phyloP scores from a whole-genome alignment of 371 early-diverging fungal species.

The Smittium culicis region DNA sequence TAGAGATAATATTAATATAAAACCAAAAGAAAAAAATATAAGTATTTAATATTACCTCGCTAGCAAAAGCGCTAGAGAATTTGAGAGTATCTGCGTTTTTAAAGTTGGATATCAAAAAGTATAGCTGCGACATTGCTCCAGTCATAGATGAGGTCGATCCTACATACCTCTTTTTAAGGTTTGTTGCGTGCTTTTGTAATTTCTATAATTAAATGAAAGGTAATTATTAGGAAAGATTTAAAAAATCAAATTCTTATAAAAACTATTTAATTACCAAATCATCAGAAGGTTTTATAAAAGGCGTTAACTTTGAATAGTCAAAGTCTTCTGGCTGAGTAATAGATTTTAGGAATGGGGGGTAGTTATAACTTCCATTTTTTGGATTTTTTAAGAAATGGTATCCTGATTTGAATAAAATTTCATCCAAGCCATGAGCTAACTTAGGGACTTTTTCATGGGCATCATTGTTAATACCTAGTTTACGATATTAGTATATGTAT shows the following conservation, averaged over 20 bases:
- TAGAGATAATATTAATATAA: too few species aligned
- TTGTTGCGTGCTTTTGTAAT: slow-evolving; percentile 20
- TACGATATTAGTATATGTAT: too few species aligned
- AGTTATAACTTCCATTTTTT: slow-evolving; percentile 58
- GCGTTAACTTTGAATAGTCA: slow-evolving; percentile 57
- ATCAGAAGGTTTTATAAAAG: slow-evolving; percentile 63
- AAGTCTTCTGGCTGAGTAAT: slow-evolving; percentile 68
- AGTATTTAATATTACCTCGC: slow-evolving; percentile 14
- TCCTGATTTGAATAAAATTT: slow-evolving; percentile 69
- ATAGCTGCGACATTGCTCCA: slow-evolving; percentile 55
- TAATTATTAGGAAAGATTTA: too few species aligned
- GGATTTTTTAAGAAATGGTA: slow-evolving; percentile 75
- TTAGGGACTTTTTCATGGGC: slow-evolving; percentile 26
- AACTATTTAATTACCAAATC: slow-evolving; percentile 34
- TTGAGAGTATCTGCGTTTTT: slow-evolving; percentile 42
- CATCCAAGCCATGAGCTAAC: slow-evolving; percentile 65
- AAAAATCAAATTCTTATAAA: too few species aligned
- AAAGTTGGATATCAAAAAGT: slow-evolving; percentile 54
- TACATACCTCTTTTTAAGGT: slow-evolving; percentile 39
- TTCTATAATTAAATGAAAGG: too few species aligned
- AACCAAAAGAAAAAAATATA: too few species aligned
- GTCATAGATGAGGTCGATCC: slow-evolving; percentile 87
- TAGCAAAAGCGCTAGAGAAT: slow-evolving; percentile 45
- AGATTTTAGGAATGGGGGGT: slow-evolving; percentile 54
- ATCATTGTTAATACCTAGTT: slow-evolving; percentile 15